Base-by-base conservation (phyloP, 1,284 basidiomycete species). In the Trametes versicolor region DNA sequence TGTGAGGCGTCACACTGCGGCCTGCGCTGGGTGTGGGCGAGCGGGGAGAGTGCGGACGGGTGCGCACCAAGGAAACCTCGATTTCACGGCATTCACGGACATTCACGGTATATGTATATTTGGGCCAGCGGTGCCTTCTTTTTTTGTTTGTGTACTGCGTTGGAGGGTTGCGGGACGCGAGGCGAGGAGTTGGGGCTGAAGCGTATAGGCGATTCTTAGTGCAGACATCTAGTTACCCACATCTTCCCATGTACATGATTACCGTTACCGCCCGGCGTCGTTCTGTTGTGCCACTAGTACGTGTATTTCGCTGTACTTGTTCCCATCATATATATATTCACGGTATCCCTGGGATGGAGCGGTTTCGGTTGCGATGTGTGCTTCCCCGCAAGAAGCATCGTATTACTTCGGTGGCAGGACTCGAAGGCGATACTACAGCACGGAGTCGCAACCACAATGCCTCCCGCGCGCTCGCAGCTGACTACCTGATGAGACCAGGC, bases 1-100 rank as follows among this genome's bases (percentile, higher is more conserved):
- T 78, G 74, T 77, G 63, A 70, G 32, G 12, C n/a, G 25, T 34
- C 12, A 12, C 12, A n/a, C 41, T 34, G 41, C 32, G n/a, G 53
- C 49, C n/a, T 23, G 48, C 17, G 41, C 25, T 21, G 37, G 27
- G 10, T 27, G 45, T 19, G n/a, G 37, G 49, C 41, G 41, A 17
- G 19, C 3, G 1, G 6, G 13, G 41, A 43, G 15, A 17, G 6
- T 10, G 41, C 41, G 41, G 41, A 15, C 17, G 41, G 19, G 29
- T n/a, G 41, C 2, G 41, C 41, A 43, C 19, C 15, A 23, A 21
- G 48, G 58, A 51, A 27, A 29, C 48, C 58, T 13, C 21, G 12
- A 8, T 39, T 32, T 19, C 51, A 53, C 37, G 39, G 37, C 37
- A 21, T 55, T 41, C 39, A 53, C 23, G 51, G 59, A 60, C 60